Evolutionary conservation across 352 stramenopile genomes (phyloP), one percentile per base, ranked within the genome.

Genomic region (Phytophthora foliorum): DNA sequence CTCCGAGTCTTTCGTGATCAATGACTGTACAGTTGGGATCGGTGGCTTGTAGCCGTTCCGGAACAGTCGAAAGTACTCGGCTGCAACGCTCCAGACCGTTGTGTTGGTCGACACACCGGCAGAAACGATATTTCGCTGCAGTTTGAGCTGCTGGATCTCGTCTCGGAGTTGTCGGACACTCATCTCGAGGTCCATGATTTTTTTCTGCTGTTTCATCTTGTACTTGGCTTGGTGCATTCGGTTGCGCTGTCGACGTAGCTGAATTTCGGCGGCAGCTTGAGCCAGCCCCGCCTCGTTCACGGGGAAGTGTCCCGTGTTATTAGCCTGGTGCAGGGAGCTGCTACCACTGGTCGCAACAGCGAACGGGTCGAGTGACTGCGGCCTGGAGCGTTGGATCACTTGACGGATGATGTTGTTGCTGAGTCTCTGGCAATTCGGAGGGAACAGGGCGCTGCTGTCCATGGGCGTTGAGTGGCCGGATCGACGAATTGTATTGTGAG

Each of bases 31-130:
- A 21, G 29, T 59, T 8, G 22, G 17, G n/a, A 48, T 59, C 0
- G 58, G 58, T 1, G 19, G 38, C 29, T 55, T 53, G 31, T 31
- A 67, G 3, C 59, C 50, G 59, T 67, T 61, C 38, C 39, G 41
- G 25, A 67, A 67, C 6, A 67, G 58, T 24, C 38, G 58, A 52
- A 66, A 66, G 48, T 66, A 66, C 36, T 66, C 58, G 4, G 27
- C 58, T 8, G 48, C 48, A 4, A 66, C 38, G 21, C 48, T 60
- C 58, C 58, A 67, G 19, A 53, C 48, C 16, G 58, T 67, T 16
- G 38, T 48, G 49, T 46, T 58, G 19, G 58, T 60, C 36, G 36
- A 31, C 4, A 67, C 48, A 0, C 58, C 48, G 9, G 25, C 36
- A 3, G 27, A 59, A 48, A 66, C 51, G 48, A 52, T n/a, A 21